Base-by-base conservation (phyloP, 2,329 filamentous ascomycete genomes). In the Penicillium sp. region DNA sequence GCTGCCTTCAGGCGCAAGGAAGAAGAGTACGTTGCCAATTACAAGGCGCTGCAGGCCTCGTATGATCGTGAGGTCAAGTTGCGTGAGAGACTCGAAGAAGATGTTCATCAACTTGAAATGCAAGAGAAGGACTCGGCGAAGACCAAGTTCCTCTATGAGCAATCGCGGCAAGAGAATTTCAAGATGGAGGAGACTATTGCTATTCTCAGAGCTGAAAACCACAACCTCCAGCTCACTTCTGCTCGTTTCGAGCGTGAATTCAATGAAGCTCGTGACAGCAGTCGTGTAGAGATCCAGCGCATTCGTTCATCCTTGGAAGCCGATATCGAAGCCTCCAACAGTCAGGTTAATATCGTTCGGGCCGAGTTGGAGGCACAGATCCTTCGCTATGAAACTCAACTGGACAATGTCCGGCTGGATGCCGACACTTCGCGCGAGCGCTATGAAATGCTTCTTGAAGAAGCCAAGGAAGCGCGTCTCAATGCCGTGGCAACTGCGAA, bases 311-410 rank as follows among this genome's bases (percentile, higher is more conserved):
- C 88, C 4, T 77, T 95, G 75, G 86, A 95, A 66, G 79, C 80
- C 9, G 88, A 96, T 62, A 75, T 96, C 32, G 89, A 95, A 49
- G 77, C 82, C 35, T 87, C 90, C 44, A 93, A 90, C 62, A 84
- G 88, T 65, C 85, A 95, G 60, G 86, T 91, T 67, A 91, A 94
- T 61, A 80, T 86, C 46, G 83, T 91, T 27, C 85, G 89, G 45
- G 82, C 86, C 40, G 86, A 91, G 60, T 79, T 94, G 9, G 90
- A 95, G 65, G 83, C 85, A 49, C 87, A 95, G 65, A 80, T 93
- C 50, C 71, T 77, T 26, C 84, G 83, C 59, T 73, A 90, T 27
- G 83, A 88, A 45, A 73, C 78, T 18, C 87, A 95, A 65, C 73
- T 95, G 38, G 88, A 95, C 54, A 83, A 84, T 57, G 78, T 86